Evolutionary conservation across 768 basidiomycete genomes (phyloP).

Genomic region (Rhizopogon vesiculosus): DNA sequence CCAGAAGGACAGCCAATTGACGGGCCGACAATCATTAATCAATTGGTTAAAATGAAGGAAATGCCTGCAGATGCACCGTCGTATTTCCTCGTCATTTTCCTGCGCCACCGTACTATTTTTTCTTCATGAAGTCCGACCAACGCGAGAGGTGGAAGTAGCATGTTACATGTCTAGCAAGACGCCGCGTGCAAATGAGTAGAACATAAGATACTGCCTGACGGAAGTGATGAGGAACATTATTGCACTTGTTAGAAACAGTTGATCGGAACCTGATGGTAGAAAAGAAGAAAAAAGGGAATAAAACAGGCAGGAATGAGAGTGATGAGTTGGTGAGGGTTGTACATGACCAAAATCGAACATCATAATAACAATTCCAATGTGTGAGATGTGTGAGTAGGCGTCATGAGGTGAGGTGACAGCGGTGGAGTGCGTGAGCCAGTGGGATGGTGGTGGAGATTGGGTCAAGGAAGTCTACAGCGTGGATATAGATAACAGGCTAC

Average conservation of each 20-base stretch:
- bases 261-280: conserved; percentile 10
- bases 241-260: conserved; percentile 24
- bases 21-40: conserved; percentile 1
- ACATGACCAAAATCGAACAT: conserved; percentile 32
- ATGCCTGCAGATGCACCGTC: neutral
- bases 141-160: conserved; percentile 9
- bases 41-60: neutral
- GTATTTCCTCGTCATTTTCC: neutral
- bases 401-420: conserved; percentile 5
- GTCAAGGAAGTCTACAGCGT: conserved; percentile 26
- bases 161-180: conserved; percentile 17
- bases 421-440: neutral
- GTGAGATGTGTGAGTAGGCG: conserved; percentile 9
- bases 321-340: conserved; percentile 29
- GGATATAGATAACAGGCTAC: conserved; percentile 40
- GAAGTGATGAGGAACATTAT: conserved; percentile 19
- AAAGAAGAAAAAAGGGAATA: conserved; percentile 17
- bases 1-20: neutral
- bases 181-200: conserved; percentile 15
- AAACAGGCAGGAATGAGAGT: conserved; percentile 24
- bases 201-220: conserved; percentile 28
- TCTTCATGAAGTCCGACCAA: conserved; percentile 9
- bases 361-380: conserved; percentile 29
- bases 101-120: neutral
- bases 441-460: neutral